Base-by-base conservation (phyloP, 2,329 filamentous ascomycete genomes). In the Biscogniauxia marginata region DNA sequence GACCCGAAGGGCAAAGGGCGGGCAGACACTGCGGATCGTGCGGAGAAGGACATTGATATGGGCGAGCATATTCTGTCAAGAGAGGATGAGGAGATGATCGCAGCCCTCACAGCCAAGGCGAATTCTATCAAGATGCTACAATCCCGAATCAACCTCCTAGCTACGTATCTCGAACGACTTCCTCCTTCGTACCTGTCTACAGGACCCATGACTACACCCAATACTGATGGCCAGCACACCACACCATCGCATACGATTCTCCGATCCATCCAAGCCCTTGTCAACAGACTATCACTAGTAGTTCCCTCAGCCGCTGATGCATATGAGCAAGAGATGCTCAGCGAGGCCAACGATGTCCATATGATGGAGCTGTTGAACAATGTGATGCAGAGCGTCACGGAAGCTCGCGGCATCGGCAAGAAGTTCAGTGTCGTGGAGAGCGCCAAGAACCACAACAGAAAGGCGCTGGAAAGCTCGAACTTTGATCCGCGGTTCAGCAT, bases 101-200 rank as follows among this genome's bases (percentile, higher is more conserved):
- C 83, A 22, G 77, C 83, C 16, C 84, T 99, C 20, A 95, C 88
- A 23, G 89, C 92, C 58, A 96, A 96, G 67, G 84, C 89, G 60
- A 98, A 97, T 73, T 93, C 95, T 22, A 88, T 97, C 68, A 93
- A 92, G 75, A 97, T 96, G 86, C 84, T 99, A 23, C 87, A 93
- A 67, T 84, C 87, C 6, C 85, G 90, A 50, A 84, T 95, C 64
- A 81, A 83, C 46, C 81, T 93, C 54, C 82, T 93, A 63, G 82
- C 83, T 57, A 80, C 80, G n/a, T 98, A 97, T 70, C 84, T 99
- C 48, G 79, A 87, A 60, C 83, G 82, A 13, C 81, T 95, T 2
- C 88, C 89, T 1, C 79, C 84, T 7, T 86, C 85, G 20, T 86
- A 86, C 66, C 76, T 86, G 34, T 81, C 79, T 6, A 79, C 80